Percentiles rank a stretch among this genome's conserved stretches.
These are phyloP conservation scores for Candolleomyces aberdarensis DNA, from an alignment of 768 basidiomycete species.

Conservation along the genomic window DNA sequence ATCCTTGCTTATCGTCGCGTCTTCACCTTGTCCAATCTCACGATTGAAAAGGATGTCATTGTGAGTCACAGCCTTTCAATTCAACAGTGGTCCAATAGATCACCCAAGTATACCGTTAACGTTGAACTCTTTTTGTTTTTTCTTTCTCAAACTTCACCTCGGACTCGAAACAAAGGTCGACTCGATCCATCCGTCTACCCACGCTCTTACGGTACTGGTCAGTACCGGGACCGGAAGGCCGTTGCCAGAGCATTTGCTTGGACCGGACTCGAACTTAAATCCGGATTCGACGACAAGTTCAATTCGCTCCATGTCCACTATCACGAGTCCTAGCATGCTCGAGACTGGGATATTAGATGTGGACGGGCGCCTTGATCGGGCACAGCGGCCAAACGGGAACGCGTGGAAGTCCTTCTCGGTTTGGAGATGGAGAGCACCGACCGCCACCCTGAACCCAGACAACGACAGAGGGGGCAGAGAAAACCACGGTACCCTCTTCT, in stretches of 20 bases:
- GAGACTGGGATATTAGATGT: constrained; percentile 51
- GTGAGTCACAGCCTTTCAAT: constrained; percentile 27
- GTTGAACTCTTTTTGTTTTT: neutral
- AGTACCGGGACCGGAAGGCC: constrained; percentile 31
- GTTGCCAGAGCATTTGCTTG: constrained; percentile 36
- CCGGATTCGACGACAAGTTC: neutral
- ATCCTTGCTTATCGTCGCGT: constrained; percentile 49
- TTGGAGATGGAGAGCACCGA: constrained; percentile 46
- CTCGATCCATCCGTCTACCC: constrained; percentile 38
- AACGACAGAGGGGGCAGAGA: constrained; percentile 40
- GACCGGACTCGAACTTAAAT: neutral
- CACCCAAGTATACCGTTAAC: neutral
- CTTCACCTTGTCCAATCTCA: constrained; percentile 35
- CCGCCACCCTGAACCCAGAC: constrained; percentile 9
- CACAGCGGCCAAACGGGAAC: constrained; percentile 43
- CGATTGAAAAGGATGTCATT: constrained; percentile 55
- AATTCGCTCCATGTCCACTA: constrained; percentile 23
- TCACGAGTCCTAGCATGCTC: constrained; percentile 44
- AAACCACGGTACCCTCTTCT: constrained; percentile 48
- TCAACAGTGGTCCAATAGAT: neutral
- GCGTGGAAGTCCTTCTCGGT: constrained; percentile 58
- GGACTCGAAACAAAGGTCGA: constrained; percentile 34
- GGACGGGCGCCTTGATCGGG: constrained; percentile 45
- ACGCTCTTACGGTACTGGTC: constrained; percentile 41
- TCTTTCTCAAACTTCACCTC: neutral